Evolutionary conservation across 768 basidiomycete genomes (phyloP).

Genomic region (Chalciporus piperatus): DNA sequence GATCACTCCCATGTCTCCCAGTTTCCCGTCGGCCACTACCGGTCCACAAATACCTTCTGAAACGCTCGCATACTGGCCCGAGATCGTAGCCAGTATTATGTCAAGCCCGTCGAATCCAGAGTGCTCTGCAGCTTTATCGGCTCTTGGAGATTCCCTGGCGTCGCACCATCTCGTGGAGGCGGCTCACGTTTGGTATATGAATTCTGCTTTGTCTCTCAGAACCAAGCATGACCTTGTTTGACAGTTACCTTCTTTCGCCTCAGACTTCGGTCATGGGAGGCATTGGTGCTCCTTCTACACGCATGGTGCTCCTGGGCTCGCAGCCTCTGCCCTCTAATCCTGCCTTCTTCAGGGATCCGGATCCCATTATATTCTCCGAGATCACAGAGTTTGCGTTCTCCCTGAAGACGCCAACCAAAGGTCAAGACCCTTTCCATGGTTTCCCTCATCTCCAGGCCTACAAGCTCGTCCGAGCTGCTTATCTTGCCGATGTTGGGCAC

Average conservation of each 20-base stretch:
- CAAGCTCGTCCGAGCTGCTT: slow-evolving; percentile 72
- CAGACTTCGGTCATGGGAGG: slow-evolving; percentile 76
- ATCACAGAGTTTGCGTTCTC: slow-evolving; percentile 89
- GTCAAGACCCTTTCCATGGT: slow-evolving; percentile 82
- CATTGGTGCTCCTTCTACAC: slow-evolving; percentile 60
- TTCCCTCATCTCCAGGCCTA: slow-evolving; percentile 87
- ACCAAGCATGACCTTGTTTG: slow-evolving; percentile 5
- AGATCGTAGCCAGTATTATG: slow-evolving; percentile 80
- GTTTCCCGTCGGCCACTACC: slow-evolving; percentile 46
- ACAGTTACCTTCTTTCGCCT: slow-evolving; percentile 82
- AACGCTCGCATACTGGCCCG: slow-evolving; percentile 75
- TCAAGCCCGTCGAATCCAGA: slow-evolving; percentile 68
- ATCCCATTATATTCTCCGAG: slow-evolving; percentile 83
- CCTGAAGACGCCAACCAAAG: slow-evolving; percentile 66
- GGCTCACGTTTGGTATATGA: slow-evolving; percentile 81
- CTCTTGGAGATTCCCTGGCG: slow-evolving; percentile 80
- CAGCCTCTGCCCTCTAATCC: slow-evolving; percentile 51
- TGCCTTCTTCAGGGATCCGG: slow-evolving; percentile 60
- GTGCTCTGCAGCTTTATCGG: slow-evolving; percentile 70
- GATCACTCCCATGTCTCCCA: slow-evolving; percentile 63
- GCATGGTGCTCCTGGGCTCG: slow-evolving; percentile 73
- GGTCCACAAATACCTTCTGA: slow-evolving; percentile 54
- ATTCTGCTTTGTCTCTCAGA: neutral
- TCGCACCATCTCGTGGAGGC: slow-evolving; percentile 75
- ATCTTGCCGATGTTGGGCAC: slow-evolving; percentile 80